Evolutionary conservation across 306 rosid genomes (phyloP).

Genomic region (Trifolium repens): DNA sequence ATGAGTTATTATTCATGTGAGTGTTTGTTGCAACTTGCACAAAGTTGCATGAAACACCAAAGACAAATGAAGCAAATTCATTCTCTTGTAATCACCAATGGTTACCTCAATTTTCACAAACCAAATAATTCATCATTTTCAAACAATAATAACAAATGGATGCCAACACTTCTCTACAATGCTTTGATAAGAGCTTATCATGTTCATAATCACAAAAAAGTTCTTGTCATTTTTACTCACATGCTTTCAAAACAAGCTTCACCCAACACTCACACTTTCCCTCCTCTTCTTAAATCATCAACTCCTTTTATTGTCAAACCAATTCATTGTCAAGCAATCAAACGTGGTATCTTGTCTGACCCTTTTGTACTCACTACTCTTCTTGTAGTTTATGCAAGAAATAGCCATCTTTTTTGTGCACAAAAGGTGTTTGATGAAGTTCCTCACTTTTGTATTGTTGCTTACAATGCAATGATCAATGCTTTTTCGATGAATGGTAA

Average conservation of each 20-base stretch:
- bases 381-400: constrained; percentile 43
- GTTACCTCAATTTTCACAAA: constrained; percentile 47
- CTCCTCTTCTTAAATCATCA: constrained; percentile 60
- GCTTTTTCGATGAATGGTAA: constrained; percentile 65
- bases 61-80: constrained; percentile 67
- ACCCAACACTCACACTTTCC: constrained; percentile 77
- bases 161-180: constrained; percentile 66
- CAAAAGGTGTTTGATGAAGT: constrained; percentile 79
- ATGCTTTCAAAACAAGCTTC: constrained; percentile 64
- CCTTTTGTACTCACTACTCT: constrained; percentile 68
- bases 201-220: constrained; percentile 39
- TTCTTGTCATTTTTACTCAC: constrained; percentile 62
- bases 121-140: constrained; percentile 33
- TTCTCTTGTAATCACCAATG: constrained; percentile 55
- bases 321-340: constrained; percentile 67
- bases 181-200: constrained; percentile 65
- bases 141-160: constrained; percentile 55
- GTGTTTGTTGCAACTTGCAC: constrained; percentile 68
- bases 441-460: constrained; percentile 54
- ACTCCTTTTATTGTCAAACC: constrained; percentile 36
- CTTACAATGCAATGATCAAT: constrained; percentile 71
- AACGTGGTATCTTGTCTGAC: constrained; percentile 57
- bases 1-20: constrained; percentile 47
- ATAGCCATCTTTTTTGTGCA: constrained; percentile 47
- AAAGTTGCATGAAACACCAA: constrained; percentile 46